Evolutionary conservation across 2,329 filamentous ascomycete species (phyloP), one percentile per base, ranked within the genome.

Genomic region (Diaporthe vaccinii): DNA sequence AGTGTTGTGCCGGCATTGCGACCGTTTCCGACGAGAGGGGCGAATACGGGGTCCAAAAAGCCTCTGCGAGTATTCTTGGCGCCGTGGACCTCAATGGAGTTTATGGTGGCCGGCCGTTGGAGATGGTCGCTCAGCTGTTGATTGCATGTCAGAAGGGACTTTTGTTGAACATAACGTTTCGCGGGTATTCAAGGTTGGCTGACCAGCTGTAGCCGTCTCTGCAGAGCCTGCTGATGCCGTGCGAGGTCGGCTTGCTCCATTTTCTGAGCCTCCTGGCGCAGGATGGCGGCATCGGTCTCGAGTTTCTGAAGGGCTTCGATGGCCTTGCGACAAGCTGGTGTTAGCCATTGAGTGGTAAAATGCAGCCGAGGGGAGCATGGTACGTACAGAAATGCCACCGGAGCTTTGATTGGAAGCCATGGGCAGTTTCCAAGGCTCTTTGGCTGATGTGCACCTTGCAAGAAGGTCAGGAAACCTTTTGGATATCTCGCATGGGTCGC

Each of bases 21-120:
- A 79, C 93, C 92, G 71, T 90, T 90, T 80, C 91, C 91, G 69
- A 98, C 87, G 12, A 98, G 84, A 9, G 96, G 95, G 74, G 92
- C 86, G 84, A 98, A 92, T 75, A 98, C 88, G 49, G 92, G 91
- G 82, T 97, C 91, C 73, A 99, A 91, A 84, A 99, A 98, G 77
- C 90, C 89, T 79, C 91, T 90, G 78, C 97, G 91, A n/a, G 96
- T 98, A 82, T 97, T 92, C 76, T 90, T 89, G 59, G 95, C 95
- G 82, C 95, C 94, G 77, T 97, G 91, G 76, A 99, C 89, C 79
- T 94, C 92, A 82, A 99, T 91, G 59, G 95, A 94, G 79, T 94
- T 94, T 82, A 99, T 93, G 20, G 95, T 95, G 80, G 97, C 94
- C 55, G 97, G 96, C 75, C 97, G 91, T 58, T 94, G 94, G 78